Conservation (phyloP, 1,284 basidiomycete species). For the Ustilago crameri region DNA sequence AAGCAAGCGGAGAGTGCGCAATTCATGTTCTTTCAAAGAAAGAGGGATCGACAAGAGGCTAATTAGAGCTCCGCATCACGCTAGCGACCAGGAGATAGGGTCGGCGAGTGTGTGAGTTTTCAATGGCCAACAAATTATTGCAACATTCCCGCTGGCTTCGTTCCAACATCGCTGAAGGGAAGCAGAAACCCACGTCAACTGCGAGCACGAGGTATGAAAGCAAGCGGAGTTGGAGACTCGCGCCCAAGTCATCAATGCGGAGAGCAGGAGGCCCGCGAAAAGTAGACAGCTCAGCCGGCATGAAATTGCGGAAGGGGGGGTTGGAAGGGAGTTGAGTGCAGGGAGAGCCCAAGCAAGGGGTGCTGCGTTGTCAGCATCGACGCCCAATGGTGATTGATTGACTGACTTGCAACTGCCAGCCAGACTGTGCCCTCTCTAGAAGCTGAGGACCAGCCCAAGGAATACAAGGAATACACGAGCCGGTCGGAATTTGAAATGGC, state of each 20-base stretch:
- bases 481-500: background rate
- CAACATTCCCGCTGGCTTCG: too few relatives aligned
- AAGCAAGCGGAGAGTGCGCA: too few relatives aligned
- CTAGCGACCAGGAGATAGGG: background rate
- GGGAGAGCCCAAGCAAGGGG: too few relatives aligned
- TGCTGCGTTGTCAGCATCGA: too few relatives aligned
- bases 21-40: too few relatives aligned
- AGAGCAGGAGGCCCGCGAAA: background rate
- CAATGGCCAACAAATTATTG: background rate
- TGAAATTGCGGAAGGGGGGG: background rate
- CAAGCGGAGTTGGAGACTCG: too few relatives aligned
- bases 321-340: background rate
- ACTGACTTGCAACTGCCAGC: too few relatives aligned
- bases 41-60: constrained; percentile 3
- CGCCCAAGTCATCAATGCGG: too few relatives aligned
- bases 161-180: background rate
- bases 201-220: background rate
- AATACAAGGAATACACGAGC: too few relatives aligned
- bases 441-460: too few relatives aligned
- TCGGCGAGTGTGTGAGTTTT: constrained; percentile 14
- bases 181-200: background rate
- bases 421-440: too few relatives aligned
- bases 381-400: too few relatives aligned
- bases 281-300: background rate
- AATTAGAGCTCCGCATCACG: constrained; percentile 2